Conservation (phyloP, 805 yeast genomes). For the Trichomonascus vanleenenianus region DNA sequence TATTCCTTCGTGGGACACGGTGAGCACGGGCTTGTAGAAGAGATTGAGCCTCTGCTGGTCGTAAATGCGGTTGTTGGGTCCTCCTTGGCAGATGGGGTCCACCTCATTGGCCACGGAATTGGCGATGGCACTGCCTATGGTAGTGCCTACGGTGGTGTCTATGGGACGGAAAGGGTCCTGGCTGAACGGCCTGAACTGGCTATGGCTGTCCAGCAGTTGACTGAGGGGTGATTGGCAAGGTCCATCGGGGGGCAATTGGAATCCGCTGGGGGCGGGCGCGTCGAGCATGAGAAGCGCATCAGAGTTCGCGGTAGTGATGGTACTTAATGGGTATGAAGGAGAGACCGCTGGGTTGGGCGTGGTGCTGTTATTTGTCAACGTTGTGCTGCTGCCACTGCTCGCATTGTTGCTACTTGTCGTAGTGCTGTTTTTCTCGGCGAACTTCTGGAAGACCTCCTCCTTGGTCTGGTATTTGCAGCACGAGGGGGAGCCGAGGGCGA, state of each 20-base stretch:
- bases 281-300: not conserved
- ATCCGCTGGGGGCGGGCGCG: not conserved
- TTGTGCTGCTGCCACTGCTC: too few species aligned
- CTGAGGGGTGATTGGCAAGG: not conserved
- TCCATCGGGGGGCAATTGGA: not conserved
- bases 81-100: too few species aligned
- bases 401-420: not conserved
- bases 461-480: conserved; percentile 2
- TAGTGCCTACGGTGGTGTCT: too few species aligned
- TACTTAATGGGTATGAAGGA: too few species aligned
- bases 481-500: conserved; percentile 7
- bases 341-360: not conserved
- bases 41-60: too few species aligned
- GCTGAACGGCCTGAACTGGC: not conserved
- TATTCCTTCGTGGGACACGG: too few species aligned
- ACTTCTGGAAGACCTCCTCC: not conserved
- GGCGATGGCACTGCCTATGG: too few species aligned
- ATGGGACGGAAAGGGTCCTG: too few species aligned
- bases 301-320: not conserved
- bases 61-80: too few species aligned
- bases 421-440: not conserved
- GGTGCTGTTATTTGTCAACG: too few species aligned
- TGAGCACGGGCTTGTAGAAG: too few species aligned
- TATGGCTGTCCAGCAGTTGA: not conserved
- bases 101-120: too few species aligned